Base-by-base conservation (phyloP, 164 flowering plant species). In the Kingdonia uniflora region DNA sequence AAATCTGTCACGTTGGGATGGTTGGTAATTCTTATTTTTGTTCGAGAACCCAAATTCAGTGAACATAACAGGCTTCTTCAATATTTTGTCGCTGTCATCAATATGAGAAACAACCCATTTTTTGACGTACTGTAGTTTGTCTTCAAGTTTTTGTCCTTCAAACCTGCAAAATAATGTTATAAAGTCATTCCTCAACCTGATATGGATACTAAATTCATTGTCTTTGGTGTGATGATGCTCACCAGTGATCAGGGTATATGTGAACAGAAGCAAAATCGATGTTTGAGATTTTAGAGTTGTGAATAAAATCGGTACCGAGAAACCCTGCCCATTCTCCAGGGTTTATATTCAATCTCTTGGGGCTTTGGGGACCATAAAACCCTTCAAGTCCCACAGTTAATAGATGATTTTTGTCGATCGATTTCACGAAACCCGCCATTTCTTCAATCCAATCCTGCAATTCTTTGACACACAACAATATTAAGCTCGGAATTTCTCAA, bases 391-490 rank as follows among this genome's bases (percentile, higher is more conserved):
- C 97, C 48, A 89, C 73, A 19, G 95, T 89, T 51, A 84, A 14
- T 2, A 89, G 72, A 70, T 89, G 97, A 6, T 76, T 84, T 54
- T 69, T 81, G 75, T 89, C 97, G 51, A 89, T 76, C 29, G 84
- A 78, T 71, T 89, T 89, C 60, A 89, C 77, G 38, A 67, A 84
- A 37, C 76, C 66, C 4, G 95, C 67, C 95, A 89, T 89, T 67
- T 89, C 97, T 66, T 80, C 78, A 38, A 89, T 66, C 97, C 97
- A 89, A 38, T 80, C 94, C 97, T 86, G 85, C 69, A 74, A 53
- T 70, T 58, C 20, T 51, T 54, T 44, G 54, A 48, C 51, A 54
- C 1, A 53, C 10, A 47, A 52, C 43, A 35, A 57, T 46, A 51
- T 58, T 49, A 66, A 54, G 56, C 56, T 51, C 56, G 5, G 11